Conservation (phyloP, 495 filamentous ascomycete genomes). For the Penicillium robsamsonii region DNA sequence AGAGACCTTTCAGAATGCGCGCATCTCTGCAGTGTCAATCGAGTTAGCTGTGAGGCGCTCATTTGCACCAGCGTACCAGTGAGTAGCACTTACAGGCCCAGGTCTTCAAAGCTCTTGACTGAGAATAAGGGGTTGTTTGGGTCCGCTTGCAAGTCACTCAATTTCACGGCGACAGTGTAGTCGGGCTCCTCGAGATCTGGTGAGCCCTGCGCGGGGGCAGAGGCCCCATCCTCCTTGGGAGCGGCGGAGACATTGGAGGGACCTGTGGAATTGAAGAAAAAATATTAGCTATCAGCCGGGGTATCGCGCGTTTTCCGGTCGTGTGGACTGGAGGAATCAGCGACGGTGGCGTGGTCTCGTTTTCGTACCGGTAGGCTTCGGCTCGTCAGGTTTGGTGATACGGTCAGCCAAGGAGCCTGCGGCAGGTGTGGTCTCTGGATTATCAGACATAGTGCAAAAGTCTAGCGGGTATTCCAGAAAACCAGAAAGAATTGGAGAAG, state of each 20-base stretch:
- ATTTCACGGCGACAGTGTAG: constrained; percentile 84
- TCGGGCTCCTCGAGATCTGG: constrained; percentile 64
- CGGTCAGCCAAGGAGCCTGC: constrained; percentile 59
- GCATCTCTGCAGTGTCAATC: constrained; percentile 33
- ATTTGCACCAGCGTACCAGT: background rate
- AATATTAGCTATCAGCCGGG: constrained; percentile 12
- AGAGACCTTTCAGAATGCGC: constrained; percentile 60
- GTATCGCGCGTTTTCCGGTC: background rate
- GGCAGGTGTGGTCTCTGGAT: constrained; percentile 23
- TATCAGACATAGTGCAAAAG: constrained; percentile 33
- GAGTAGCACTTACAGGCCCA: constrained; percentile 66
- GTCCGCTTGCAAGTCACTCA: constrained; percentile 84
- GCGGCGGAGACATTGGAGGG: constrained; percentile 8
- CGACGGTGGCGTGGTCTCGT: constrained; percentile 10
- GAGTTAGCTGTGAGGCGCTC: constrained; percentile 10
- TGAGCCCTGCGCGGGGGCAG: constrained; percentile 41
- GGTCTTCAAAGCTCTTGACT: constrained; percentile 76
- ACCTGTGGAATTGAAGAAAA: constrained; percentile 19
- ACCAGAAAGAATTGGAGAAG: background rate
- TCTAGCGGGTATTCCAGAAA: background rate
- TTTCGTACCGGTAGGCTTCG: constrained; percentile 31
- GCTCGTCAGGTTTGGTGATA: constrained; percentile 50
- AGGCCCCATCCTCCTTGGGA: constrained; percentile 48
- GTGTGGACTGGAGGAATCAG: constrained; percentile 9
- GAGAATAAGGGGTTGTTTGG: constrained; percentile 85